These are phyloP conservation scores for Lentinula raphanica DNA, from an alignment of 768 basidiomycete species.

Conservation along the genomic window DNA sequence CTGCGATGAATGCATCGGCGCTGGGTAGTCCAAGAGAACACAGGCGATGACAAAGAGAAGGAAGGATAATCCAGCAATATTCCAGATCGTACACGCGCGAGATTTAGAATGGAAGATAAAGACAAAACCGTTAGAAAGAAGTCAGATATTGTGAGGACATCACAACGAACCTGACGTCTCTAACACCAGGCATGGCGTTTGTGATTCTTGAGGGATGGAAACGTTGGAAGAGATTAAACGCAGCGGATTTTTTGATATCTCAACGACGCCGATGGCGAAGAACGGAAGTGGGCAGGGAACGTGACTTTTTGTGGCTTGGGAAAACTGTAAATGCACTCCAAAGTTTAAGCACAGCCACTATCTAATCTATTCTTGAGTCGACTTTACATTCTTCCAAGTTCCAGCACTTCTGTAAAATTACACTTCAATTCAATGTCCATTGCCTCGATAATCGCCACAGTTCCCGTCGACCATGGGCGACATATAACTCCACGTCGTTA, in stretches of 20 bases:
- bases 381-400: too few relatives aligned
- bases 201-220: conserved; percentile 41
- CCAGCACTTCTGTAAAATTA: too few relatives aligned
- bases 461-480: too few relatives aligned
- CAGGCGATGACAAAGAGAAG: conserved; percentile 2
- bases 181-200: conserved; percentile 72
- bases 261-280: background rate
- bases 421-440: too few relatives aligned
- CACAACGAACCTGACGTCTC: conserved; percentile 64
- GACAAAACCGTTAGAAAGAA: background rate
- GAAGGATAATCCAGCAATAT: background rate
- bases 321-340: background rate
- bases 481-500: too few relatives aligned
- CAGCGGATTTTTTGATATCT: conserved; percentile 2
- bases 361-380: background rate
- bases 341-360: background rate
- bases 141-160: background rate
- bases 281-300: background rate
- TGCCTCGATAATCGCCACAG: too few relatives aligned
- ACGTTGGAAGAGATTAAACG: conserved; percentile 27
- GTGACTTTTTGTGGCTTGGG: background rate
- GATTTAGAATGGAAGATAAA: background rate
- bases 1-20: conserved; percentile 89
- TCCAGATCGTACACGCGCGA: background rate
- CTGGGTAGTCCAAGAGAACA: conserved; percentile 37